A percentile compares a stretch with the other conserved stretches of the same genome.
Conservation (phyloP, 202 grass and related monocot genomes). For the Saccharum hybrid region DNA sequence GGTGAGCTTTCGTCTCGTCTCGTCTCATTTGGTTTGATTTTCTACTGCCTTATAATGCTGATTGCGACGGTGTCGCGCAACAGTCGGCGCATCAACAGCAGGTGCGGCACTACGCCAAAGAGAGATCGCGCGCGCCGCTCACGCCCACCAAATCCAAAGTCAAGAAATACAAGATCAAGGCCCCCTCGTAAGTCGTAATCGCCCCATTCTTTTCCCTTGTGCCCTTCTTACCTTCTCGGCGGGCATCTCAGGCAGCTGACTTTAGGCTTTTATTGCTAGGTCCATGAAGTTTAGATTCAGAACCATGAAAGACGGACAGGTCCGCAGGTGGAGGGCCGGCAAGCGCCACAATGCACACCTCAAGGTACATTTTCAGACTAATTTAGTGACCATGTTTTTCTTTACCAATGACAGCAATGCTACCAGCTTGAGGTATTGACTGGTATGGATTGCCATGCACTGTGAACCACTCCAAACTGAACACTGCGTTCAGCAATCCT, state of each 20-base stretch:
- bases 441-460: not conserved
- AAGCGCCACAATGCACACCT: conserved; percentile 86
- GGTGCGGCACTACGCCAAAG: conserved; percentile 64
- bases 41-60: not conserved
- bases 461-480: not conserved
- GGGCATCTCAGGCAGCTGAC: not conserved
- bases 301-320: conserved; percentile 81
- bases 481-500: not conserved
- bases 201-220: conserved; percentile 21
- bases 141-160: conserved; percentile 90
- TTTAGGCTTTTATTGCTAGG: conserved; percentile 45
- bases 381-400: not conserved
- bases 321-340: conserved; percentile 83
- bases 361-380: conserved; percentile 58
- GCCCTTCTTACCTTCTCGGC: conserved; percentile 15
- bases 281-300: conserved; percentile 94
- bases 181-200: conserved; percentile 66
- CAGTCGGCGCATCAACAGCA: conserved; percentile 47
- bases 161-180: conserved; percentile 98
- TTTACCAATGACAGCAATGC: not conserved
- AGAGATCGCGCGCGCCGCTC: conserved; percentile 71
- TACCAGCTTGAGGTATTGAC: not conserved
- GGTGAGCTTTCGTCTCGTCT: not conserved
- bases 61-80: conserved; percentile 8
- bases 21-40: not conserved